These are phyloP conservation scores for Mimosa bimucronata DNA, from an alignment of 306 rosid species.

Conservation along the genomic window DNA sequence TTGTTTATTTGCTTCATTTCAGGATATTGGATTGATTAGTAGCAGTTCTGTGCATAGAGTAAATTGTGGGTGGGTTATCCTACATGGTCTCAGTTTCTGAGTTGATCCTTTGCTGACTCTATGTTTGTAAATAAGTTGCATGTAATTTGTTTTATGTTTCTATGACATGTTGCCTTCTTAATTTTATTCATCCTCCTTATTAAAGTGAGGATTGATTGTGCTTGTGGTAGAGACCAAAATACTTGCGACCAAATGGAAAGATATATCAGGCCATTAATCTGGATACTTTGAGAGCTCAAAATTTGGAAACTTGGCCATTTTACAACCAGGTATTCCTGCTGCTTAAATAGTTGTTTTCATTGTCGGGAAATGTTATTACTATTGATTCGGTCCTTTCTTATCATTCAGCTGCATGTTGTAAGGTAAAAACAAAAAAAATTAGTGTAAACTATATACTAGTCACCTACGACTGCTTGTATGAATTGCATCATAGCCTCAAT, in stretches of 20 bases:
- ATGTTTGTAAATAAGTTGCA: conserved; percentile 7
- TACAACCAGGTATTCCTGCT: conserved; percentile 86
- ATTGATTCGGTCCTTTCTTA: no score
- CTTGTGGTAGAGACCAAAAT: conserved; percentile 66
- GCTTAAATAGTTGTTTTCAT: no score
- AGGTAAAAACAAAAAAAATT: no score
- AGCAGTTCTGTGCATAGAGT: neutral
- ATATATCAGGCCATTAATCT: conserved; percentile 79
- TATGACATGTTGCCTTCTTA: conserved; percentile 4
- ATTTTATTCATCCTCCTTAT: conserved; percentile 27
- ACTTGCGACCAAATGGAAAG: conserved; percentile 69
- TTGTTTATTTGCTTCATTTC: conserved; percentile 38
- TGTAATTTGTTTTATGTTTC: neutral
- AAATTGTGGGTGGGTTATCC: neutral
- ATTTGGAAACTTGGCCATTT: conserved; percentile 88
- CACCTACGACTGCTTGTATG: neutral
- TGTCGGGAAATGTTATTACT: no score
- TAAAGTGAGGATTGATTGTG: neutral
- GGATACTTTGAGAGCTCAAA: conserved; percentile 84
- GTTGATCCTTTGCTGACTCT: conserved; percentile 23
- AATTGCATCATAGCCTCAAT: no score
- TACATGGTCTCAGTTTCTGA: neutral
- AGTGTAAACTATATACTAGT: neutral
- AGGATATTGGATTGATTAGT: conserved; percentile 50
- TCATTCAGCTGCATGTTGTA: no score